Percentiles rank a stretch among this genome's conserved stretches.
Evolutionary conservation across 192 early-diverging fungal genomes (phyloP).

Genomic region (Rhizophlyctis rosea): DNA sequence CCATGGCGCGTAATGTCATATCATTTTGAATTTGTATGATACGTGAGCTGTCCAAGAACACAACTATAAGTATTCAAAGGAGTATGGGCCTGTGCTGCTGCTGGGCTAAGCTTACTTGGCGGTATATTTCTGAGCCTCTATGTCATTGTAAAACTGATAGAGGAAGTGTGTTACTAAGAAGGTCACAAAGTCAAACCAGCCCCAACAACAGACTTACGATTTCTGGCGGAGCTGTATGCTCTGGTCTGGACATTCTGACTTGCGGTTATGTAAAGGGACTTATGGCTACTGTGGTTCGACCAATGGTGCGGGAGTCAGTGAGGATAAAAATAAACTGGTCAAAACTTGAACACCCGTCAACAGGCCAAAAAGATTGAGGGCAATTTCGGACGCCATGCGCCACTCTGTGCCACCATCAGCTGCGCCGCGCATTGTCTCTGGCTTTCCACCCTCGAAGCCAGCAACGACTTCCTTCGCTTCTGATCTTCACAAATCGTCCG

Average conservation of each 20-base stretch:
- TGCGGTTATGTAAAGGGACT: too few relatives aligned
- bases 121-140: slow-evolving; percentile 92
- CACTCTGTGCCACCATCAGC: too few relatives aligned
- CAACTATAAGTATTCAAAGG: background rate
- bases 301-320: too few relatives aligned
- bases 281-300: too few relatives aligned
- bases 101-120: slow-evolving; percentile 59
- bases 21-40: slow-evolving; percentile 92
- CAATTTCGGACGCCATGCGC: too few relatives aligned
- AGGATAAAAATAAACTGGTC: too few relatives aligned
- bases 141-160: slow-evolving; percentile 85
- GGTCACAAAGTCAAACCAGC: background rate
- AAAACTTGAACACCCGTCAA: too few relatives aligned
- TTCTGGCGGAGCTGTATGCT: slow-evolving; percentile 95
- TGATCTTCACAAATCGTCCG: too few relatives aligned
- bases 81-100: background rate
- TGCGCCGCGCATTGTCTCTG: too few relatives aligned
- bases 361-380: too few relatives aligned
- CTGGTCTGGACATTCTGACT: slow-evolving; percentile 81
- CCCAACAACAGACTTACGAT: slow-evolving; percentile 57
- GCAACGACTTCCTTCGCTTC: too few relatives aligned
- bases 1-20: slow-evolving; percentile 88
- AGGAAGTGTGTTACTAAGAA: background rate
- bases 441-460: too few relatives aligned
- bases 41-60: slow-evolving; percentile 65